These are phyloP conservation scores for Leccinum sublutescens DNA, from an alignment of 768 basidiomycete species.

Conservation along the genomic window DNA sequence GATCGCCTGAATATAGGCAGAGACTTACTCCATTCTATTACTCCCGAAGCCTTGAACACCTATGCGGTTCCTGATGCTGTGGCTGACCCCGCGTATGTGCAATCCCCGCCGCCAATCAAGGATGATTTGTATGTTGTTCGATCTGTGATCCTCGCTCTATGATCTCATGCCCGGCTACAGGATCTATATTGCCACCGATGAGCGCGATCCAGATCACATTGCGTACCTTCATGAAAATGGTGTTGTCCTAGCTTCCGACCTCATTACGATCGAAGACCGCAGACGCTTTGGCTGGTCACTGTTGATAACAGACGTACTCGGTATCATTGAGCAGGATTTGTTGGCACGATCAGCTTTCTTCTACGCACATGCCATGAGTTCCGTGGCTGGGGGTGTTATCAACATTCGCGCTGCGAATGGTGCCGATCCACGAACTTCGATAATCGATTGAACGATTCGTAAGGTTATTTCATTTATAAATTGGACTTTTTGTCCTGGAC, in stretches of 20 bases:
- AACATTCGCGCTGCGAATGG: conserved; percentile 42
- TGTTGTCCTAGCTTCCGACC: conserved; percentile 39
- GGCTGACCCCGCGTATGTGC: conserved; percentile 18
- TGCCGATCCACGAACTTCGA: conserved; percentile 37
- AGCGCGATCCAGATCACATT: conserved; percentile 38
- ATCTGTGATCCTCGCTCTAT: neutral
- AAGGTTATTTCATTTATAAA: neutral
- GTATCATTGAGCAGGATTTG: conserved; percentile 43
- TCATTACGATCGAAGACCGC: conserved; percentile 43
- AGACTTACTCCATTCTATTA: conserved; percentile 18
- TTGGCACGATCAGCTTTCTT: conserved; percentile 38
- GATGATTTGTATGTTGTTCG: conserved; percentile 20
- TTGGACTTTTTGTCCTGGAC: neutral
- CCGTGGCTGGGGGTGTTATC: conserved; percentile 41
- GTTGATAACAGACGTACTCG: conserved; percentile 42
- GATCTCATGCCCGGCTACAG: conserved; percentile 18
- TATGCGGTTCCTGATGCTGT: conserved; percentile 23
- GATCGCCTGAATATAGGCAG: conserved; percentile 22
- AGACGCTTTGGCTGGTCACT: conserved; percentile 43
- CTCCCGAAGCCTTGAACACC: conserved; percentile 14
- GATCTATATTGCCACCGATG: conserved; percentile 41
- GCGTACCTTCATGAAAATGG: conserved; percentile 35
- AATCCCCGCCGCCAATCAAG: conserved; percentile 15
- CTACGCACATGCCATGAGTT: conserved; percentile 43
- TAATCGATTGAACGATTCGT: conserved; percentile 31